Conservation (phyloP, 1,284 basidiomycete species). For the Porodaedalea pini region DNA sequence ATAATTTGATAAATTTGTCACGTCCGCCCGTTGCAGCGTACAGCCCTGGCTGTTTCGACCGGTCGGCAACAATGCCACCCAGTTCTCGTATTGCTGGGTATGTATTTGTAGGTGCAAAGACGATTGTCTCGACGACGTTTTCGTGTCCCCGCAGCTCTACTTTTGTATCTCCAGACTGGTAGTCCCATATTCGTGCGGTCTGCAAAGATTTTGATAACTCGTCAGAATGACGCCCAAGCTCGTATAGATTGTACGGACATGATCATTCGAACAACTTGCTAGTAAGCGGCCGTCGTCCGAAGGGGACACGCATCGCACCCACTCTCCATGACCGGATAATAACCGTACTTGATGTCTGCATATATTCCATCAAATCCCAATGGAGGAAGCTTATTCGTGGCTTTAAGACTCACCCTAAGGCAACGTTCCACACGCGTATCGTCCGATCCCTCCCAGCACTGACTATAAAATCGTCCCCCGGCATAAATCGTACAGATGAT, state of each 20-base stretch:
- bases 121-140: constrained; percentile 67
- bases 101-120: constrained; percentile 57
- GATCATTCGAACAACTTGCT: constrained; percentile 67
- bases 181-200: constrained; percentile 67
- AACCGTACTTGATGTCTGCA: constrained; percentile 35
- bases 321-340: constrained; percentile 61
- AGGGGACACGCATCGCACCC: constrained; percentile 65
- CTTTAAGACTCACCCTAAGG: constrained; percentile 50
- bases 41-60: constrained; percentile 38
- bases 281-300: constrained; percentile 60
- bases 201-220: constrained; percentile 29
- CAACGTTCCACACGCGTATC: constrained; percentile 71
- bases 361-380: constrained; percentile 35
- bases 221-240: not conserved
- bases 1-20: constrained; percentile 71
- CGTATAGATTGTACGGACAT: constrained; percentile 40
- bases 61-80: constrained; percentile 37
- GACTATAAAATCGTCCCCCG: constrained; percentile 64
- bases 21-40: constrained; percentile 67
- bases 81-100: constrained; percentile 60
- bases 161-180: constrained; percentile 59
- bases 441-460: constrained; percentile 72
- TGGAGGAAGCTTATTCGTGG: not conserved
- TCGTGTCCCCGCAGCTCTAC: constrained; percentile 72
- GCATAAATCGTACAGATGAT: constrained; percentile 68